Base-by-base conservation (phyloP, 257 asterid genomes). In the Haberlea rhodopensis region DNA sequence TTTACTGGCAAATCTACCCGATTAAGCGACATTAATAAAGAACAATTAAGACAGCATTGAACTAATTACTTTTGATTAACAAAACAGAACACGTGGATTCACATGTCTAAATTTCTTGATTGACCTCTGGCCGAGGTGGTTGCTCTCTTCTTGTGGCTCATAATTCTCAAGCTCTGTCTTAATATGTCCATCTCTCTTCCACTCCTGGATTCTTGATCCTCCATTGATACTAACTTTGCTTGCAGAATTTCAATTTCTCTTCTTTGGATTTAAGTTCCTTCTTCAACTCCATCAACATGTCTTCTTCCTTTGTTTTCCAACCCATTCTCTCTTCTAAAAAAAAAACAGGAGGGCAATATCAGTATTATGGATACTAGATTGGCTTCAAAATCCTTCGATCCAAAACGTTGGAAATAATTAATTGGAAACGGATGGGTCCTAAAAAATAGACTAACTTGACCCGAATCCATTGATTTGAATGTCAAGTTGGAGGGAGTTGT, bases 101-200 rank as follows among this genome's bases (percentile, higher is more conserved):
- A 48, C 0, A n/a, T 54, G 43, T 46, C 31, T 27, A 29, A 56
- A 37, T 10, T 57, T 23, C 46, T 62, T 19, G 7, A 66, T 13
- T 57, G 65, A 29, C 54, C 52, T 25, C 28, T 29, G 40, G 7
- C 65, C 66, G 55, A 51, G 37, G 71, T 61, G 46, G 46, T 80
- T 46, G 79, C 53, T 74, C 73, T 82, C 75, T 34, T 85, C 27
- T 58, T 75, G 73, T 84, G 85, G 73, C 92, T 80, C 82, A 87
- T 77, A 32, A 89, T 92, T 76, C 83, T 76, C 75, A 89, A 69
- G 72, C 98, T 87, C 49, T 92, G 97, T 32, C 84, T 80, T 25
- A 92, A 63, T 40, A 85, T 91, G 40, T 87, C 96, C 56, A 87
- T 60, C 75, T 92, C 97, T 27, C 94, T 85, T 62, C 85, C 89